Base-by-base conservation (phyloP, 106 monocot species). In the Phalaenopsis equestris region DNA sequence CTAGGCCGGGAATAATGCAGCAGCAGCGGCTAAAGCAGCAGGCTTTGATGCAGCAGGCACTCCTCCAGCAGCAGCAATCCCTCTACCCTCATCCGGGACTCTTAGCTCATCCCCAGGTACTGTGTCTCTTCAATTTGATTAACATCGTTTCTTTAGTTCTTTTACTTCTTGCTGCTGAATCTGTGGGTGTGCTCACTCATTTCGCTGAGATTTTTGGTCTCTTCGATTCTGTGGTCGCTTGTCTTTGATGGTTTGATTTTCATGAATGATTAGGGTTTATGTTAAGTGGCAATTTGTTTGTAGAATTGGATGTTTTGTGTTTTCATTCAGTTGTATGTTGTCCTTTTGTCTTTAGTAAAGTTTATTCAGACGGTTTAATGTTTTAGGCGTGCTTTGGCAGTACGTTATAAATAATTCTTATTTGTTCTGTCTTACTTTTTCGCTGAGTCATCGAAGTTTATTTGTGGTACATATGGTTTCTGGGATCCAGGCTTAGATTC, bases 21-120 rank as follows among this genome's bases (percentile, higher is more conserved):
- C 82, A 82, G 70, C 82, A 78, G 52, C 76, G 70, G 77, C 77
- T 67, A 56, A 76, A 73, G 78, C 81, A 85, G 80, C 80, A 80
- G 41, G 85, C 81, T 39, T 39, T 85, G 81, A 85, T 85, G 81
- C 85, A 85, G 73, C 83, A 83, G 39, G 64, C 70, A 67, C 68
- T 83, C 23, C 52, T 78, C 39, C 82, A 82, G 77, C 82, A 82
- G 38, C 82, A 84, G 81, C 85, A 81, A 45, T 73, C 81, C 21
- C 77, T 85, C 10, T 85, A 85, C 37, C 74, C 37, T 37, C 83
- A 83, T 30, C 83, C 83, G 21, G 83, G 83, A 48, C 83, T 83
- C 2, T 70, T 83, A n/a, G 77, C 83, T 72, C 55, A 78, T 18
- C 83, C 83, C 9, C 83, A 83, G 83, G 83, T 83, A 76, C 42